Conservation (phyloP, 2,329 filamentous ascomycete genomes). For the Diaporthe longicolla region DNA sequence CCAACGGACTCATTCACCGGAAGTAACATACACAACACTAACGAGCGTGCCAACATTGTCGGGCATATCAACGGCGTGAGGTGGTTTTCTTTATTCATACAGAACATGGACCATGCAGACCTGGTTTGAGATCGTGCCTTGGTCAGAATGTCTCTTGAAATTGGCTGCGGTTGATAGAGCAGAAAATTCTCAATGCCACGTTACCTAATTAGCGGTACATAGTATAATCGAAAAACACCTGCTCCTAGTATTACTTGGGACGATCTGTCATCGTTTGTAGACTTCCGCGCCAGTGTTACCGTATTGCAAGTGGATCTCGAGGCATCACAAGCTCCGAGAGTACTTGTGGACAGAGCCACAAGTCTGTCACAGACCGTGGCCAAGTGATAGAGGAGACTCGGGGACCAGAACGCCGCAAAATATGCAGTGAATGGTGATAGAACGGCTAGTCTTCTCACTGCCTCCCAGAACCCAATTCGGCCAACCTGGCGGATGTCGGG, state of each 20-base stretch:
- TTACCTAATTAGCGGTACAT: not conserved
- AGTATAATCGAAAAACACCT: not conserved
- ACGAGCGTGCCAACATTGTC: constrained; percentile 55
- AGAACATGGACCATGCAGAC: constrained; percentile 58
- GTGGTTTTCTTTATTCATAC: constrained; percentile 57
- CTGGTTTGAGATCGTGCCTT: not conserved
- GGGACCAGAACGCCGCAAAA: too few species aligned
- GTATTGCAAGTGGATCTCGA: too few species aligned
- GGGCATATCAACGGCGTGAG: constrained; percentile 53
- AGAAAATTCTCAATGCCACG: too few species aligned
- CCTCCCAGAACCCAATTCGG: too few species aligned
- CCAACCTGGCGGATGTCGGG: too few species aligned
- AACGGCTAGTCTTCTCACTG: not conserved
- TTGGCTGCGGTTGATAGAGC: not conserved
- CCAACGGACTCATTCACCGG: constrained; percentile 43
- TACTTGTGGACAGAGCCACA: not conserved
- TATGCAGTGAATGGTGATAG: not conserved
- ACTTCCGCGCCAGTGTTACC: not conserved
- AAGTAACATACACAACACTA: constrained; percentile 54
- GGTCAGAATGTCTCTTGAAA: too few species aligned
- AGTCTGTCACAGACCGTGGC: not conserved
- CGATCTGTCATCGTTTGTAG: not conserved
- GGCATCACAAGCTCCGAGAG: too few species aligned
- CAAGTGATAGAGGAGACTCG: too few species aligned
- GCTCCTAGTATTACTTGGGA: not conserved